Evolutionary conservation across 129 eudicot species (phyloP).

Genomic region (Lactuca saligna): DNA sequence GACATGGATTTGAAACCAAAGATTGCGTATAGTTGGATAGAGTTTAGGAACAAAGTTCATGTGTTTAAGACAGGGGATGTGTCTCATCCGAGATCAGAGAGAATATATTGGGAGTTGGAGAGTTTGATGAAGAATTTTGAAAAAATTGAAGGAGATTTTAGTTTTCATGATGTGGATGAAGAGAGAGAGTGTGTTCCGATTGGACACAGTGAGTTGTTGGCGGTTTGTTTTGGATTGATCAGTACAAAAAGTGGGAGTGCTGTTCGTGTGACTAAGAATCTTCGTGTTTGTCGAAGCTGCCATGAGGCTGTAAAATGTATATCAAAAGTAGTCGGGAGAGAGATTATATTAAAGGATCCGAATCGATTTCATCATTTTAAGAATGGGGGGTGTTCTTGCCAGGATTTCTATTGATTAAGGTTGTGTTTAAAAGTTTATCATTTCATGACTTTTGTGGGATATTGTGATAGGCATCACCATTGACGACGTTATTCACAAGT

Average conservation of each 20-base stretch:
- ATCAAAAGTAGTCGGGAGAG: constrained; percentile 40
- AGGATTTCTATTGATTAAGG: constrained; percentile 52
- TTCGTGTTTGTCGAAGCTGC: constrained; percentile 47
- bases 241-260: constrained; percentile 39
- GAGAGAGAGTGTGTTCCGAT: constrained; percentile 49
- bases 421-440: neutral
- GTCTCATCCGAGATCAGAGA: constrained; percentile 58
- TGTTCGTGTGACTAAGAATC: constrained; percentile 49
- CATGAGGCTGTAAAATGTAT: constrained; percentile 54
- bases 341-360: constrained; percentile 55
- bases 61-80: constrained; percentile 58
- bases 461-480: no score
- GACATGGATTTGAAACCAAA: constrained; percentile 50
- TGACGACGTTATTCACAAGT: no score
- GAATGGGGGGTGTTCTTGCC: constrained; percentile 65
- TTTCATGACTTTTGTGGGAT: no score
- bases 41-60: constrained; percentile 57
- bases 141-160: constrained; percentile 32
- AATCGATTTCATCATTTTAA: constrained; percentile 64
- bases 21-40: constrained; percentile 64
- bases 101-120: constrained; percentile 48
- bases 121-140: constrained; percentile 41
- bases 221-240: constrained; percentile 59
- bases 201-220: constrained; percentile 69
- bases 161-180: constrained; percentile 59